Evolutionary conservation across 2,329 filamentous ascomycete species (phyloP).

Genomic region (Xylariales sp.): DNA sequence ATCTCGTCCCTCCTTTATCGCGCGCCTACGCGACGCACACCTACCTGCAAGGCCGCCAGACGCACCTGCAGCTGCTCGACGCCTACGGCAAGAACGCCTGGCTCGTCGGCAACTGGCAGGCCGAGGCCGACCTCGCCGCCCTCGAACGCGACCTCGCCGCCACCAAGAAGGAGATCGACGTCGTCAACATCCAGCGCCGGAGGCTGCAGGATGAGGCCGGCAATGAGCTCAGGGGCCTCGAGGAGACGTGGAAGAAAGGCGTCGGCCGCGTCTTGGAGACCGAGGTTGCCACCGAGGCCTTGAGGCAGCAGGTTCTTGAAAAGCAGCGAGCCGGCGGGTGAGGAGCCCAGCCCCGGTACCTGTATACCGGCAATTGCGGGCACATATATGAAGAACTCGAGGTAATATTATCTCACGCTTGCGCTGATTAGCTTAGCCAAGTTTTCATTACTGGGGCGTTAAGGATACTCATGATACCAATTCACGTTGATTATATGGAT

Average conservation of each 20-base stretch:
- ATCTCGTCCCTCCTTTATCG: constrained; percentile 59
- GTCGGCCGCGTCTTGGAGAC: constrained; percentile 86
- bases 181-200: constrained; percentile 76
- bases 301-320: constrained; percentile 75
- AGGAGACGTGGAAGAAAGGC: constrained; percentile 82
- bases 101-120: constrained; percentile 84
- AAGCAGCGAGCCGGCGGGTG: constrained; percentile 60
- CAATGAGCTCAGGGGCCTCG: constrained; percentile 78
- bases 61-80: constrained; percentile 78
- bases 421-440: neutral
- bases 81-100: constrained; percentile 89
- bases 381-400: neutral
- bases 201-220: constrained; percentile 75
- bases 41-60: constrained; percentile 64
- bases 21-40: constrained; percentile 61
- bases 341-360: constrained; percentile 1
- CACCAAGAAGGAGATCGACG: constrained; percentile 75
- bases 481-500: constrained; percentile 22
- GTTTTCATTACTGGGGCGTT: constrained; percentile 6
- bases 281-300: constrained; percentile 81
- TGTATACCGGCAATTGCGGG: neutral
- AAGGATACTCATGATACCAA: constrained; percentile 33
- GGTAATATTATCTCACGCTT: neutral
- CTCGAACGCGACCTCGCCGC: constrained; percentile 81
- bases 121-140: constrained; percentile 76